Conservation (phyloP, 1,284 basidiomycete genomes). For the Malassezia equina region DNA sequence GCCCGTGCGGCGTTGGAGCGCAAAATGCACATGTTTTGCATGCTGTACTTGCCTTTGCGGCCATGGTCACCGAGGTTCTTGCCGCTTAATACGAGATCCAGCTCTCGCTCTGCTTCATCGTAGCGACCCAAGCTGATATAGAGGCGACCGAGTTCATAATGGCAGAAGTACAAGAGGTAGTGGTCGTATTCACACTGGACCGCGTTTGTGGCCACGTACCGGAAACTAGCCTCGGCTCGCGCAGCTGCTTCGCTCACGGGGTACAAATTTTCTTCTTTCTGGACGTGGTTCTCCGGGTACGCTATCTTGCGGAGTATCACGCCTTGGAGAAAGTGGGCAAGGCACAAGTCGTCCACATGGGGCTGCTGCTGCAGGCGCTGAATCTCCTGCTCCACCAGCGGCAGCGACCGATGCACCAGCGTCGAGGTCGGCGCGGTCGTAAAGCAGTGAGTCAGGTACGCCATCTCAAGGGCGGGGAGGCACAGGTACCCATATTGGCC, state of each 20-base stretch:
- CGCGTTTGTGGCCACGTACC: constrained; percentile 31
- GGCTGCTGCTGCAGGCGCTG: constrained; percentile 25
- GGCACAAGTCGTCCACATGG: constrained; percentile 39
- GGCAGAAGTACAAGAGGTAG: constrained; percentile 46
- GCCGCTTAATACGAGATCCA: constrained; percentile 33
- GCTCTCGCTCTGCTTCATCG: constrained; percentile 28
- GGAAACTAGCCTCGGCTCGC: constrained; percentile 33
- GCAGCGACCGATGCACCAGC: constrained; percentile 27
- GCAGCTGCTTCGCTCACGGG: constrained; percentile 21
- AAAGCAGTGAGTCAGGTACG: constrained; percentile 45
- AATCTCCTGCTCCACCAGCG: constrained; percentile 31
- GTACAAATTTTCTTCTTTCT: not conserved
- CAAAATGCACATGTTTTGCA: constrained; percentile 46
- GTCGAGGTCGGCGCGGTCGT: constrained; percentile 37
- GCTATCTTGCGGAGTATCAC: constrained; percentile 43
- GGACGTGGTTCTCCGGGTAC: constrained; percentile 36
- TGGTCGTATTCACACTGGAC: constrained; percentile 33
- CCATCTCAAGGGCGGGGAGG: constrained; percentile 41
- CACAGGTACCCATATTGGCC: constrained; percentile 29
- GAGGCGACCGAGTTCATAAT: constrained; percentile 45
- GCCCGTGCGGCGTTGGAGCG: constrained; percentile 37
- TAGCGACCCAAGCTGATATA: constrained; percentile 23
- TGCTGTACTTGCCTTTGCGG: constrained; percentile 43
- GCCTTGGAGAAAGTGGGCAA: constrained; percentile 44
- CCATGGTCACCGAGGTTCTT: constrained; percentile 39